Evolutionary conservation across 768 basidiomycete genomes (phyloP), one percentile per base, ranked within the genome.

Genomic region (Hemileccinum impolitum): DNA sequence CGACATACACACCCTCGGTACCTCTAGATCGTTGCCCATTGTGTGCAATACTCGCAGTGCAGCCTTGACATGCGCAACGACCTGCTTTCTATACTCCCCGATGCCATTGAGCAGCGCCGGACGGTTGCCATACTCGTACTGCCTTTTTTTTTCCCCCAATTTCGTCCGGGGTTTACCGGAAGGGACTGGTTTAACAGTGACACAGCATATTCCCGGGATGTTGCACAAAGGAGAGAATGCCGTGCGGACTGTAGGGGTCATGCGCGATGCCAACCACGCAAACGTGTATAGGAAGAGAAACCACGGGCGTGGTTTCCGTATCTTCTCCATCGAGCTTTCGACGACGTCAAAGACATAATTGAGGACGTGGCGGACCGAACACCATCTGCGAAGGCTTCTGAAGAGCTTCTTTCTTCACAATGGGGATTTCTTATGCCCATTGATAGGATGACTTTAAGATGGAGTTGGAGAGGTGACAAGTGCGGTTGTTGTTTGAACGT

Each of bases 1-100:
- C n/a, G n/a, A n/a, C n/a, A n/a, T n/a, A n/a, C n/a, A n/a, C n/a
- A n/a, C 84, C 52, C 88, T 73, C 51, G 90, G 67, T 37, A 87
- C 86, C 60, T 87, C 86, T 74, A 90, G 81, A 53, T 90, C 87
- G 30, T 78, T 81, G 54, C 78, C 79, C 81, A 90, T 78, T 36
- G 71, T 70, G 25, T 79, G 67, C 52, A 90, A 67, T 10, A 80
- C 74, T 45, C 82, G 81, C 56, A 87, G 60, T 13, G 85, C 78
- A 0, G 78, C 79, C 26, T 75, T 75, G n/a, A 91, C 85, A 52
- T 86, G 87, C 11, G 71, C 77, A 35, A 75, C 65, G 6, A 88
- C 88, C 51, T 76, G 73, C 54, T 75, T 76, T 55, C 85, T 72
- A 57, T 86, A 89, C 31, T 58, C 63, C 9, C 73, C 73, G 11